These are phyloP conservation scores for Pharus latifolius DNA, from an alignment of 176 grass and related monocot species.

Conservation along the genomic window DNA sequence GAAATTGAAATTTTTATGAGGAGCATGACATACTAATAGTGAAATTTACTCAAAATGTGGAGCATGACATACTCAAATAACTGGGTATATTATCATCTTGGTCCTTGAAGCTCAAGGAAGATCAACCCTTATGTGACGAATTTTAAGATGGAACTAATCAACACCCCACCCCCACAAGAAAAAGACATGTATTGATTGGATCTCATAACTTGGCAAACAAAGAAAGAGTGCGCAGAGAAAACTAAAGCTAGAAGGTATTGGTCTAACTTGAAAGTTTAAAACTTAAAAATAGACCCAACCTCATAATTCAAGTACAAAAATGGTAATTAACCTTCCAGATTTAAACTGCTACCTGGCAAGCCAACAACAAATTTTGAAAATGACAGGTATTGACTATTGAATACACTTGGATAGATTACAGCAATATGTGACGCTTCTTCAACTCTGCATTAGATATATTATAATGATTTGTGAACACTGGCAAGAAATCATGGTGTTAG, in stretches of 20 bases:
- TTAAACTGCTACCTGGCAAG: neutral
- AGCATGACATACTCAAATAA: neutral
- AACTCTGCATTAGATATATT: neutral
- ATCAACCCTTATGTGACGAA: neutral
- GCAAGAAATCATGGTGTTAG: neutral
- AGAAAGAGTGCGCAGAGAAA: neutral
- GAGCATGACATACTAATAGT: too few species aligned
- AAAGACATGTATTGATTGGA: too few species aligned
- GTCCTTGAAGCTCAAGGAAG: neutral
- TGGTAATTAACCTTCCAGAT: neutral
- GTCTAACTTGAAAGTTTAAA: neutral
- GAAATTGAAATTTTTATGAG: too few species aligned
- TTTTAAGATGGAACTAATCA: neutral
- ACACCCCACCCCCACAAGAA: too few species aligned
- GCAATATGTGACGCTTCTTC: neutral
- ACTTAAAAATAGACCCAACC: neutral
- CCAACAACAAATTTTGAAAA: neutral
- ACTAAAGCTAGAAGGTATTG: neutral
- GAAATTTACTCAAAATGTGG: neutral
- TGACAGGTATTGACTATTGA: neutral
- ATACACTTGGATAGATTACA: neutral
- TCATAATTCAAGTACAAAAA: conserved; percentile 3
- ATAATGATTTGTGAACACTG: neutral
- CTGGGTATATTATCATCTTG: neutral
- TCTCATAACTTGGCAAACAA: too few species aligned